Evolutionary conservation across 352 stramenopile species (phyloP), one percentile per base, ranked within the genome.

Genomic region (Globisporangium rhizosaccharum): DNA sequence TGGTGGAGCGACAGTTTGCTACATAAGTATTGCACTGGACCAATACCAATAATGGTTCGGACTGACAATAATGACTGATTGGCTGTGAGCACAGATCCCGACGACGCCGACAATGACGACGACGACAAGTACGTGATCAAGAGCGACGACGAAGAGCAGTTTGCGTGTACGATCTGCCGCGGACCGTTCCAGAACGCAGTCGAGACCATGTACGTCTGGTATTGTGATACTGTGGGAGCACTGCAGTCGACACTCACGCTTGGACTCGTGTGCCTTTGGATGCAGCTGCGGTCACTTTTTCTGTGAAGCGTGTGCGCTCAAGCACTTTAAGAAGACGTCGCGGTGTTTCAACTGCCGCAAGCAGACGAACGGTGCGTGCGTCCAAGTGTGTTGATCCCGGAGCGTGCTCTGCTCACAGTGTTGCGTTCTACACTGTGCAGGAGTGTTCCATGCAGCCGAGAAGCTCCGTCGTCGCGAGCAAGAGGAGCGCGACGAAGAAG

Each of bases 81-180:
- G 28, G 1, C 28, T 6, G 28, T 8, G 11, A 0, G 4, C 2
- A 28, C 45, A 73, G 70, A 70, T 37, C 73, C 65, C 14, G 62
- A 78, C 15, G 72, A 93, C 25, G 75, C 44, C 11, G 44, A 49
- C 20, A 25, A 75, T 30, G 71, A 81, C n/a, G 82, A 88, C 0
- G 66, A 89, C 20, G 68, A 85, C 57, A 73, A 95, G 60, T 79
- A 88, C 37, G 66, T 74, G 53, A 79, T 71, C 28, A 72, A 87
- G 49, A 86, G 72, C 51, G 79, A 89, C 48, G 75, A 83, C 10
- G 76, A 88, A 8, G 75, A 81, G 51, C 84, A 96, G 63, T 99
- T 98, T 77, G 96, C 96, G 2, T 99, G 97, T 72, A 92, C 96
- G 54, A 92, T 99, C 48, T 99, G 96, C 71, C 82, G 95, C 42